Percentiles rank a stretch among this genome's conserved stretches.
Evolutionary conservation across 768 basidiomycete genomes (phyloP).

Genomic region (Kockovaella imperatae): DNA sequence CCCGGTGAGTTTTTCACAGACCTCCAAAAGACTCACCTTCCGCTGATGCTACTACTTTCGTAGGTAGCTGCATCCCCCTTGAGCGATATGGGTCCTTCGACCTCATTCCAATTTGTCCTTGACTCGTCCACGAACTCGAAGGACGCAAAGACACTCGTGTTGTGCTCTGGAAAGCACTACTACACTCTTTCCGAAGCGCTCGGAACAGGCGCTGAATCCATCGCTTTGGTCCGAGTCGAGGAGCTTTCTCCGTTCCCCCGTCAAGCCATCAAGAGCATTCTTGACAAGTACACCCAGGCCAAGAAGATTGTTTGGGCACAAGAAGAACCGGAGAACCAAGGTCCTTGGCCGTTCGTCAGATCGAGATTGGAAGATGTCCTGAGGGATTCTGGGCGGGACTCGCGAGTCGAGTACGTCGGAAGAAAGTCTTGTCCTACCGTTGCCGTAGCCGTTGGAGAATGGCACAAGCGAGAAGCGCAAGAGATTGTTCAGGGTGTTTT

Average conservation of each 20-base stretch:
- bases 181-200: conserved; percentile 57
- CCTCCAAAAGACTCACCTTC: background rate
- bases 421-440: conserved; percentile 65
- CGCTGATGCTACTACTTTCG: background rate
- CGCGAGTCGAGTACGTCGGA: conserved; percentile 56
- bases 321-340: conserved; percentile 84
- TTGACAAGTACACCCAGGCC: conserved; percentile 49
- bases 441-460: conserved; percentile 64
- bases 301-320: conserved; percentile 62
- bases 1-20: conserved; percentile 50
- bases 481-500: conserved; percentile 50
- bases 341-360: conserved; percentile 63
- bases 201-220: conserved; percentile 42
- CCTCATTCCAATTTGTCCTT: conserved; percentile 62
- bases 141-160: conserved; percentile 57
- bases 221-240: conserved; percentile 71
- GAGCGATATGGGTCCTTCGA: conserved; percentile 55
- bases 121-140: conserved; percentile 28
- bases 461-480: conserved; percentile 62
- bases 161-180: conserved; percentile 77
- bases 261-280: conserved; percentile 48
- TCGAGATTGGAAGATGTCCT: conserved; percentile 55
- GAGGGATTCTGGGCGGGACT: conserved; percentile 41
- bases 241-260: conserved; percentile 88
- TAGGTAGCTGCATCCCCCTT: conserved; percentile 69